Base-by-base conservation (phyloP, 2,329 filamentous ascomycete genomes). In the Orbilia blumenaviensis region DNA sequence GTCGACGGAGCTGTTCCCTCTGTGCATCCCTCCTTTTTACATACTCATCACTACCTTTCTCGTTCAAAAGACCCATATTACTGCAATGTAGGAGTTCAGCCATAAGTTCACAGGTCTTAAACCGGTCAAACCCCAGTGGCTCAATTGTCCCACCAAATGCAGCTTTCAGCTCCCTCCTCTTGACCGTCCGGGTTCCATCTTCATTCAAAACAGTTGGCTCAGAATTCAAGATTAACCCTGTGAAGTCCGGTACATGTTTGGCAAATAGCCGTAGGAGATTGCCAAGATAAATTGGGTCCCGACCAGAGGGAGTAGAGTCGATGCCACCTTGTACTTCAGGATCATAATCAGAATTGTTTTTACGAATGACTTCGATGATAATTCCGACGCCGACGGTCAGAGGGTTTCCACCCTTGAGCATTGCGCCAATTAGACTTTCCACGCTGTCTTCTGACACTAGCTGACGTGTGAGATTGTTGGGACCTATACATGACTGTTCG, bases 51-150 rank as follows among this genome's bases (percentile, higher is more conserved):
- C 93, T 94, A 32, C 94, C 95, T 8, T 89, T 86, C 82, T 98
- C 94, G 81, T 99, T 99, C 78, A 99, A 85, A 36, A 99, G 85
- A 4, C 92, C 94, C 95, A 99, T 99, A 82, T 99, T 99, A 82
- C 94, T 98, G 84, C 95, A 99, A 83, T 99, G 95, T 41, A 99
- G 85, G 48, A 99, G 86, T 83, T 99, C 95, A 0, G 95, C 95
- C 95, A 99, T 98, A 74, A 99, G 86, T 83, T 99, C 95, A 83
- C 95, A 99, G 0, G 95, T 98, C 86, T 99, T 99, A 86, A 99
- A 99, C 18, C 95, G 88, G 83, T 99, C 95, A 81, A 99, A 99
- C 1, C 95, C 95, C 8, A 99, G 87, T 2, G 95, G 94, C 83
- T 98, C 93, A 62, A 99, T 94, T 82, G 91, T 92, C 50, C 90